Percentiles rank a stretch among this genome's conserved stretches.
phyloP scores from a whole-genome alignment of 208 protist genomes.

The Wallacemonas rigidus region DNA sequence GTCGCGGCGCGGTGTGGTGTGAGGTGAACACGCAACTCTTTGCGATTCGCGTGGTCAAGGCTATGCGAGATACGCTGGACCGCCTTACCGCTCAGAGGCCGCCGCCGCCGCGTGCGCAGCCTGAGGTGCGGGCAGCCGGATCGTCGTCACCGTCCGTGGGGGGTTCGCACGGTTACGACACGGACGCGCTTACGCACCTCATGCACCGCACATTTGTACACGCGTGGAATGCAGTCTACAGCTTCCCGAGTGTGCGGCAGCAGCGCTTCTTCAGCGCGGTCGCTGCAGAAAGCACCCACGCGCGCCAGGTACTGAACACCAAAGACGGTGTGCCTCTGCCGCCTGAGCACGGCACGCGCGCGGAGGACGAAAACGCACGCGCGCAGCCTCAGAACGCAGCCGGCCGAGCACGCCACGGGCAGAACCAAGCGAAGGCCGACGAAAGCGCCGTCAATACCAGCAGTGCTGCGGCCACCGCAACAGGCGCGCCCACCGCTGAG shows the following conservation, averaged over 20 bases:
- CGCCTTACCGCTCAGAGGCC: not conserved
- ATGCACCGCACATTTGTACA: conserved; percentile 54
- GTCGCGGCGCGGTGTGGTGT: conserved; percentile 36
- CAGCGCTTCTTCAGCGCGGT: conserved; percentile 33
- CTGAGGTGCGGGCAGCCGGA: not conserved
- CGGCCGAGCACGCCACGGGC: not conserved
- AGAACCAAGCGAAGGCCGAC: not conserved
- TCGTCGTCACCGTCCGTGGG: too few species aligned
- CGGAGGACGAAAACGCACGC: not conserved
- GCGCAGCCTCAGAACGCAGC: not conserved
- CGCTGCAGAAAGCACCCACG: conserved; percentile 21
- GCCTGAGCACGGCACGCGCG: not conserved
- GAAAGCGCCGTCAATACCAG: not conserved
- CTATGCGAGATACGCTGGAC: conserved; percentile 6
- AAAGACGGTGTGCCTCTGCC: not conserved
- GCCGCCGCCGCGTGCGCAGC: not conserved
- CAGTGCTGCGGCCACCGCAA: not conserved
- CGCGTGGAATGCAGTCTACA: conserved; percentile 61
- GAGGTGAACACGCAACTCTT: conserved; percentile 70
- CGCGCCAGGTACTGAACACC: conserved; percentile 34
- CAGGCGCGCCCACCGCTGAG: not conserved
- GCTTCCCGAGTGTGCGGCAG: conserved; percentile 60
- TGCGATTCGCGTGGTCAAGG: conserved; percentile 50
- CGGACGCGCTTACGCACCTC: conserved; percentile 37
- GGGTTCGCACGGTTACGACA: not conserved